Evolutionary conservation across 495 filamentous ascomycete species (phyloP).

Genomic region (Penicillium paxilli): DNA sequence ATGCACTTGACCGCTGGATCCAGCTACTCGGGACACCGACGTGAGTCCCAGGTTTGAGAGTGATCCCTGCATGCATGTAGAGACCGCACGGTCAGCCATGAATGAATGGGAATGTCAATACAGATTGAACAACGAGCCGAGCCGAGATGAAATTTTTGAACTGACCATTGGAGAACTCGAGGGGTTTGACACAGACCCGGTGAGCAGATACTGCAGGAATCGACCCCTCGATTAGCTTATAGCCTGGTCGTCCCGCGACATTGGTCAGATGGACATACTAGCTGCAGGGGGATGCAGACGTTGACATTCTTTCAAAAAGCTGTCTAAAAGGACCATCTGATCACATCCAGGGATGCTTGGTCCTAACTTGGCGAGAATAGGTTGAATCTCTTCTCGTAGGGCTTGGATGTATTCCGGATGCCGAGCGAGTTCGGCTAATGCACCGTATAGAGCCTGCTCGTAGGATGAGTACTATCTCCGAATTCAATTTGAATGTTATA

Average conservation of each 20-base stretch:
- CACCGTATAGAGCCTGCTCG: constrained; percentile 22
- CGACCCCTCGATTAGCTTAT: constrained; percentile 1
- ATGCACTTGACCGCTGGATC: constrained; percentile 18
- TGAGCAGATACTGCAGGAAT: constrained; percentile 25
- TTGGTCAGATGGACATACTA: constrained; percentile 15
- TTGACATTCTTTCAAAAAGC: constrained; percentile 32
- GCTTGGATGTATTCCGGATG: constrained; percentile 26
- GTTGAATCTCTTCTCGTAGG: constrained; percentile 23
- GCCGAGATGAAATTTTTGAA: background rate
- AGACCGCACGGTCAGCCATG: background rate
- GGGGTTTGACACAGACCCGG: constrained; percentile 15
- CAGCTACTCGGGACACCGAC: constrained; percentile 24
- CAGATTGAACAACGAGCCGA: too few species aligned
- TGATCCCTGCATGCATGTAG: constrained; percentile 11
- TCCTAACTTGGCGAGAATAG: constrained; percentile 7
- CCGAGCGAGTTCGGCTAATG: constrained; percentile 22
- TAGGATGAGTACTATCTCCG: background rate
- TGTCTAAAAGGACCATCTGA: constrained; percentile 23
- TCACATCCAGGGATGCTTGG: constrained; percentile 14
- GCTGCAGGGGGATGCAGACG: constrained; percentile 27
- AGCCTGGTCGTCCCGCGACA: background rate
- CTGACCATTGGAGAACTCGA: constrained; percentile 24
- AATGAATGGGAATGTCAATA: too few species aligned
- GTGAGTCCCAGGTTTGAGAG: constrained; percentile 24
- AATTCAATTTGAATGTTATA: background rate